Evolutionary conservation across 2,329 filamentous ascomycete genomes (phyloP).

Genomic region (Fusarium fracticaudum): DNA sequence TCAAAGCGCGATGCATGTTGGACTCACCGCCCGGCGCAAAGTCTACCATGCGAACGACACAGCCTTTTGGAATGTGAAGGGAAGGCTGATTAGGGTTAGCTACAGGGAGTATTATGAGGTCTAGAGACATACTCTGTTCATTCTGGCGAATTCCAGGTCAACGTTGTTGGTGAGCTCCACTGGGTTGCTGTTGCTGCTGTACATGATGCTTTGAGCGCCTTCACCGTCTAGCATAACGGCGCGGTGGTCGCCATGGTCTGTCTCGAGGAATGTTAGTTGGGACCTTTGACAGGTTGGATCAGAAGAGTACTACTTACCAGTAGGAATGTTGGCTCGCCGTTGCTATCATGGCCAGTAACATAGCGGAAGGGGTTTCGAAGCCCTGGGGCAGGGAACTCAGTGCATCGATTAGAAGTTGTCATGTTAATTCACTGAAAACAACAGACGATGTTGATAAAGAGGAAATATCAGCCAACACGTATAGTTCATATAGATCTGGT

Average conservation of each 20-base stretch:
- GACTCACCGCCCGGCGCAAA: background rate
- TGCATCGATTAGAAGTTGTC: background rate
- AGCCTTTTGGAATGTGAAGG: background rate
- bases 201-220: background rate
- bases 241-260: background rate
- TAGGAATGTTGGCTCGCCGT: background rate
- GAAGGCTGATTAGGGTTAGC: background rate
- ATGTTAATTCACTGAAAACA: background rate
- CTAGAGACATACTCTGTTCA: background rate
- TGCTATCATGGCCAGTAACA: background rate
- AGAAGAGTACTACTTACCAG: background rate
- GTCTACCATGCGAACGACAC: background rate
- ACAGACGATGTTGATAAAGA: rapidly evolving
- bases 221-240: background rate
- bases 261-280: rapidly evolving
- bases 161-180: background rate
- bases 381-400: background rate
- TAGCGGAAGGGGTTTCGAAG: background rate
- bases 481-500: rapidly evolving
- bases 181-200: background rate
- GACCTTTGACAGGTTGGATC: rapidly evolving
- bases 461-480: too few species aligned
- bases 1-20: background rate
- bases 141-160: background rate
- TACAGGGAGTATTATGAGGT: rapidly evolving